Percentiles rank a stretch among this genome's conserved stretches.
phyloP scores from a whole-genome alignment of 331 rosid genomes.

The Pyracantha coccinea region DNA sequence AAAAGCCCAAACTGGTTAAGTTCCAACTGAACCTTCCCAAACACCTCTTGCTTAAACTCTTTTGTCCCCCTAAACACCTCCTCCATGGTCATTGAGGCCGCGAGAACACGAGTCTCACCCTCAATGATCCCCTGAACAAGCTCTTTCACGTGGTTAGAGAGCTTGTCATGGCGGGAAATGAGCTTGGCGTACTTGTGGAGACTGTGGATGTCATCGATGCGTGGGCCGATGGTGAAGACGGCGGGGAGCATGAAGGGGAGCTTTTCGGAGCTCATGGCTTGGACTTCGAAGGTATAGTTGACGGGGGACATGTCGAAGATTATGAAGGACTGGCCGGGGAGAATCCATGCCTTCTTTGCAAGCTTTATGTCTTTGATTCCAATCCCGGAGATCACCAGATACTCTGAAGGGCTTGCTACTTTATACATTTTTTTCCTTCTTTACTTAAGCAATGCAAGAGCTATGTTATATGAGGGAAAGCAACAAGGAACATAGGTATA shows the following conservation, averaged over 20 bases:
- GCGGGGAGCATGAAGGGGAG: slow-evolving; percentile 21
- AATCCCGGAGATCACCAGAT: slow-evolving; percentile 12
- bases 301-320: slow-evolving; percentile 10
- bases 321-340: not conserved
- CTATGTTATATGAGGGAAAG: no score
- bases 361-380: slow-evolving; percentile 7
- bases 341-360: slow-evolving; percentile 10
- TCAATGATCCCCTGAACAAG: slow-evolving; percentile 27
- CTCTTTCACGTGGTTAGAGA: slow-evolving; percentile 12
- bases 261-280: slow-evolving; percentile 26
- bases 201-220: not conserved
- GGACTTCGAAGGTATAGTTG: slow-evolving; percentile 21
- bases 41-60: slow-evolving; percentile 57
- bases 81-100: slow-evolving; percentile 56
- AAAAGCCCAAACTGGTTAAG: slow-evolving; percentile 54
- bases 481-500: no score
- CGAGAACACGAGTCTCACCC: slow-evolving; percentile 25
- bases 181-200: slow-evolving; percentile 15
- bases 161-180: slow-evolving; percentile 8
- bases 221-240: slow-evolving; percentile 26
- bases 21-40: slow-evolving; percentile 52
- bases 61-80: slow-evolving; percentile 55
- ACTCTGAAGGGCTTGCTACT: slow-evolving; percentile 7
- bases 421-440: not conserved
- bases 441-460: no score